A percentile compares a stretch with the other conserved stretches of the same genome.
These are phyloP conservation scores for Aspergillus fumigatiaffinis DNA, from an alignment of 2,329 filamentous ascomycete species.

Conservation along the genomic window DNA sequence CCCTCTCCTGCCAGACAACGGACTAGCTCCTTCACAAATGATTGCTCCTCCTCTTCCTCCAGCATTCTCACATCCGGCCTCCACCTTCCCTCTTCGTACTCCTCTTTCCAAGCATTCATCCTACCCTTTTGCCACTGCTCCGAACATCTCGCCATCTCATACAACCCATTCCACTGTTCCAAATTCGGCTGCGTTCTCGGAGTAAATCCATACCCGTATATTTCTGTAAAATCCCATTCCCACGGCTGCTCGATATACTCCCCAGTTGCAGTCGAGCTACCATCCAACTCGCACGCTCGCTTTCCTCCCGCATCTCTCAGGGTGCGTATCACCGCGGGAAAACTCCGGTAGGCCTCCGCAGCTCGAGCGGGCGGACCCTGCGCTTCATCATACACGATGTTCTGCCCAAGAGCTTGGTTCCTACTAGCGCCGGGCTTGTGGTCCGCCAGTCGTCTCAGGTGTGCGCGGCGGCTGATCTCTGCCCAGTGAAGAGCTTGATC, in stretches of 20 bases:
- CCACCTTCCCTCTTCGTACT: not conserved
- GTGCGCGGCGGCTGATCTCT: conserved; percentile 14
- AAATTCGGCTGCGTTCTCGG: conserved; percentile 15
- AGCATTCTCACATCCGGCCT: not conserved
- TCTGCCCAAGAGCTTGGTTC: conserved; percentile 11
- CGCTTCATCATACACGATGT: conserved; percentile 13
- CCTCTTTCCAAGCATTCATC: not conserved
- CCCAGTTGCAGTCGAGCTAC: not conserved
- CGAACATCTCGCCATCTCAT: conserved; percentile 4
- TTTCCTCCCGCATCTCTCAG: conserved; percentile 17
- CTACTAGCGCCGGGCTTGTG: conserved; percentile 14
- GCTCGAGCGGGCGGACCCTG: conserved; percentile 16
- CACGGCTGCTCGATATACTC: conserved; percentile 13
- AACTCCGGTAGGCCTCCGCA: conserved; percentile 14
- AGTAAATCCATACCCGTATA: conserved; percentile 16
- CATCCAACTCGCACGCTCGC: conserved; percentile 14
- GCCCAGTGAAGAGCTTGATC: conserved; percentile 18
- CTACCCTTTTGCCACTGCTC: not conserved
- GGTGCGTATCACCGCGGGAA: conserved; percentile 14
- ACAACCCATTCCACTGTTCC: conserved; percentile 16
- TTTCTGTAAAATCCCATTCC: conserved; percentile 15
- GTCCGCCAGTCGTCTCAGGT: conserved; percentile 15
- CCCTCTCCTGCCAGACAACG: not conserved
- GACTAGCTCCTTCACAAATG: not conserved
- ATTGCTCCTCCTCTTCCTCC: not conserved